phyloP scores from a whole-genome alignment of 768 basidiomycete genomes.

The Tulasnella sp. region DNA sequence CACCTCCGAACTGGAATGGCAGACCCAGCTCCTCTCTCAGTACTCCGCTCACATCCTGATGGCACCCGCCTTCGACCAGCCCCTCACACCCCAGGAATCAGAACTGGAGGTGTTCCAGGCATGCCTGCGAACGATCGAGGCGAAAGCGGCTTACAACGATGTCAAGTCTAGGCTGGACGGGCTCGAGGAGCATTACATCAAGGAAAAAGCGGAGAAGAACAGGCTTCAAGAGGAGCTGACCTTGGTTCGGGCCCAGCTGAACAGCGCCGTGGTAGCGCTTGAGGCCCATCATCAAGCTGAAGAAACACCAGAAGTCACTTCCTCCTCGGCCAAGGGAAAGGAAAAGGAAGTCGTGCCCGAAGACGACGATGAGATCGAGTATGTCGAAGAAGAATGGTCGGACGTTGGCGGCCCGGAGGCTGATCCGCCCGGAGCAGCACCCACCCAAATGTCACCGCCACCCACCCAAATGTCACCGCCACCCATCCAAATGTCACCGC shows the following conservation, averaged over 20 bases:
- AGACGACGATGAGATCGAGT: conserved; percentile 3
- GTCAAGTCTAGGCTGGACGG: conserved; percentile 41
- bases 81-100: neutral
- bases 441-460: neutral
- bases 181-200: neutral
- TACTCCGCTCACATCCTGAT: conserved; percentile 63
- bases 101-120: conserved; percentile 49
- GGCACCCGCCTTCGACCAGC: conserved; percentile 31
- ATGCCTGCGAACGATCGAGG: conserved; percentile 53
- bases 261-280: neutral
- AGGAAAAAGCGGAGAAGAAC: neutral
- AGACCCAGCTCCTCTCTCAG: conserved; percentile 63
- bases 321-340: neutral
- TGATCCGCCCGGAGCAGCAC: neutral
- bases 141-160: conserved; percentile 50
- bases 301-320: neutral
- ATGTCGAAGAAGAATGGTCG: conserved; percentile 2
- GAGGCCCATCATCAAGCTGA: neutral
- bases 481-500: neutral
- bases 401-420: neutral
- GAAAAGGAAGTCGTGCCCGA: neutral
- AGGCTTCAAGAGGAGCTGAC: neutral
- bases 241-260: neutral
- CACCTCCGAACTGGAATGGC: conserved; percentile 55
- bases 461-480: neutral